Evolutionary conservation across 805 yeast species (phyloP).

Genomic region (Metschnikowia colocasiae): DNA sequence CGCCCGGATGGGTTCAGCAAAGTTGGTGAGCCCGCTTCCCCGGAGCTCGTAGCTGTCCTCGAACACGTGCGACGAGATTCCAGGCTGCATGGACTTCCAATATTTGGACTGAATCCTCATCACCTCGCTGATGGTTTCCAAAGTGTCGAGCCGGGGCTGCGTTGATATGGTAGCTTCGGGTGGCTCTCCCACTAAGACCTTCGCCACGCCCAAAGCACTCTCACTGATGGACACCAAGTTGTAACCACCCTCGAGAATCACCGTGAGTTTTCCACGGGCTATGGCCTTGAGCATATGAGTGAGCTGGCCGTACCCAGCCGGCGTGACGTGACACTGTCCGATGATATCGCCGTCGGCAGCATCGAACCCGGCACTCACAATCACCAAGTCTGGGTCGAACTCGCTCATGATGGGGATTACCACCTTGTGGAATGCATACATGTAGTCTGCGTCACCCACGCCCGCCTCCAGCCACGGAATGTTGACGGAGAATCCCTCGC

Average conservation of each 20-base stretch:
- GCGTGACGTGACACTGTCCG: conserved; percentile 94
- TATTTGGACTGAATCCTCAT: conserved; percentile 74
- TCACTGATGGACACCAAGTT: conserved; percentile 86
- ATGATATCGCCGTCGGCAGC: conserved; percentile 98
- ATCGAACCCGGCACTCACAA: conserved; percentile 93
- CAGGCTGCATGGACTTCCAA: conserved; percentile 83
- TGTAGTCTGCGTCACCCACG: conserved; percentile 92
- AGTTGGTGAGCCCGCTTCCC: conserved; percentile 39
- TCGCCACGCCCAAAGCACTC: conserved; percentile 89
- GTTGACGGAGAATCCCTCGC: conserved; percentile 84
- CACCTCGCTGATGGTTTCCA: conserved; percentile 79
- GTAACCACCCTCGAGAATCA: conserved; percentile 94
- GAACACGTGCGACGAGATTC: conserved; percentile 41
- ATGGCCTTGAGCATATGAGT: conserved; percentile 84
- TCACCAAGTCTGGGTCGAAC: conserved; percentile 88
- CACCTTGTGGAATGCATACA: conserved; percentile 82
- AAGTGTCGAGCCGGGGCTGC: conserved; percentile 71
- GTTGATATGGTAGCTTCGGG: conserved; percentile 70
- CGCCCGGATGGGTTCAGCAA: conserved; percentile 73
- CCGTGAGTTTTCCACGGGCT: conserved; percentile 86
- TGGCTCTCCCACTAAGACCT: conserved; percentile 90
- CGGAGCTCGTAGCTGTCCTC: conserved; percentile 41
- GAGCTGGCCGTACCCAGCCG: conserved; percentile 96
- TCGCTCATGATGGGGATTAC: conserved; percentile 87
- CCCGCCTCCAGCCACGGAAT: conserved; percentile 93